Percentiles rank a stretch among this genome's conserved stretches.
Evolutionary conservation across 176 grass and related monocot species (phyloP).

Genomic region (Puccinellia tenuiflora): DNA sequence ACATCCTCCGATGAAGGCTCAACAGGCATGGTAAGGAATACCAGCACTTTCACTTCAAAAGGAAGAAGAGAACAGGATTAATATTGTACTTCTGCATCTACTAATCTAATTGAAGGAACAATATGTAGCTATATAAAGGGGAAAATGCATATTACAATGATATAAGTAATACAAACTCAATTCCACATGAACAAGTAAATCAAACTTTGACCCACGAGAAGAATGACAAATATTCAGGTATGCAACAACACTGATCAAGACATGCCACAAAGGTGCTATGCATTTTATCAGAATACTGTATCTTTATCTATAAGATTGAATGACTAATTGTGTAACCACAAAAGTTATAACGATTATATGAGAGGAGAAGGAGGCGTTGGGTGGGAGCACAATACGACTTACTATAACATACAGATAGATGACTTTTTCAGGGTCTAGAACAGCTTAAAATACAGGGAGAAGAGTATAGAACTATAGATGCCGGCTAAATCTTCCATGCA

Average conservation of each 20-base stretch:
- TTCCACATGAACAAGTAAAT: neutral
- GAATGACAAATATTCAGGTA: neutral
- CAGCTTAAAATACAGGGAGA: neutral
- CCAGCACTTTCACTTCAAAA: conserved; percentile 84
- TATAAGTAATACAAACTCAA: neutral
- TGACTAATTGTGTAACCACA: neutral
- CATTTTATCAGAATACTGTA: conserved; percentile 10
- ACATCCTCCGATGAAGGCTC: conserved; percentile 65
- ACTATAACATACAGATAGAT: neutral
- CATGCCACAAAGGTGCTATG: neutral
- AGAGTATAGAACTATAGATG: neutral
- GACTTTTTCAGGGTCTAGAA: neutral
- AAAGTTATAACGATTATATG: neutral
- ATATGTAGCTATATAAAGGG: neutral
- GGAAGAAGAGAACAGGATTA: neutral
- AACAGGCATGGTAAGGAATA: conserved; percentile 92
- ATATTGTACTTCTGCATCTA: neutral
- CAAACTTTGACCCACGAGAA: neutral
- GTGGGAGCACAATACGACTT: neutral
- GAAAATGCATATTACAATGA: neutral
- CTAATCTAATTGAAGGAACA: conserved; percentile 3
- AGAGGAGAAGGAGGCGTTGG: neutral
- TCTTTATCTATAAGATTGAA: neutral
- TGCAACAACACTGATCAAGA: neutral
- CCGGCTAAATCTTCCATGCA: neutral